phyloP scores from a whole-genome alignment of 306 rosid species.

The Alnus glutinosa region DNA sequence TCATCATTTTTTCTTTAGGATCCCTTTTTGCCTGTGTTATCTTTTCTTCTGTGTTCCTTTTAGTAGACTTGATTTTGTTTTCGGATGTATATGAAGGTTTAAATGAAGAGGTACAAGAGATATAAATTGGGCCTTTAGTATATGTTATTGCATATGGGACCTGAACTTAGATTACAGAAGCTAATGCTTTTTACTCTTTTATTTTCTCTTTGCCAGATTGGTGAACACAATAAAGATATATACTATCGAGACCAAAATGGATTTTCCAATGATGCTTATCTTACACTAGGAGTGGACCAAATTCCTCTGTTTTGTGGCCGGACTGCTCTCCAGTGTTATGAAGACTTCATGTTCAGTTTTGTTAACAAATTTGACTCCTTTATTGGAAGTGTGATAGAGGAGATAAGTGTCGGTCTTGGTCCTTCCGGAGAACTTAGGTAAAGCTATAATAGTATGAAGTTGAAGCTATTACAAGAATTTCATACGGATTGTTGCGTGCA shows the following conservation, averaged over 20 bases:
- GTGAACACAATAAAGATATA: slow-evolving; percentile 38
- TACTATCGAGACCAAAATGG: slow-evolving; percentile 43
- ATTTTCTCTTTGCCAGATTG: slow-evolving; percentile 26
- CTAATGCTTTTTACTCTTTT: slow-evolving; percentile 10
- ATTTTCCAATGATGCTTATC: slow-evolving; percentile 35
- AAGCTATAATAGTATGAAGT: background rate
- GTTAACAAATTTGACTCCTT: slow-evolving; percentile 32
- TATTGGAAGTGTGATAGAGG: slow-evolving; percentile 35
- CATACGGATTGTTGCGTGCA: slow-evolving; percentile 18
- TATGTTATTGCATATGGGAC: background rate
- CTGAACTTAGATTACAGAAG: background rate
- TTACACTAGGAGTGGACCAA: slow-evolving; percentile 45
- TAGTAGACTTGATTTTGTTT: background rate
- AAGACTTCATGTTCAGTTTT: slow-evolving; percentile 34
- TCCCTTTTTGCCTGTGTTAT: background rate
- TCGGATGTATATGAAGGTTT: background rate
- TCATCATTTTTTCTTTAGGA: background rate
- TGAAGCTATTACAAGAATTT: slow-evolving; percentile 4
- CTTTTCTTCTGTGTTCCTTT: background rate
- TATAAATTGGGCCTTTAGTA: background rate
- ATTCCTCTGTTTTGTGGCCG: slow-evolving; percentile 42
- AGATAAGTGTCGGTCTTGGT: slow-evolving; percentile 45
- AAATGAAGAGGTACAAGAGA: background rate
- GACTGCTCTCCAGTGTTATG: slow-evolving; percentile 44
- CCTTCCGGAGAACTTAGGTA: slow-evolving; percentile 44